phyloP scores from a whole-genome alignment of 164 flowering plant genomes.

The grape (Vitis vinifera) region ASM3070453v1 NC_081822.1:26352001-26352500 shows the following conservation, averaged over 20 bases:
- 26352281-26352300: constrained; percentile 85
- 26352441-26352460: too few species aligned
- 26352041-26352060: too few species aligned
- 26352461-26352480: too few species aligned
- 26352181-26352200: constrained; percentile 72
- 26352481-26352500: too few species aligned
- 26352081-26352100: constrained; percentile 80
- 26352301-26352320: constrained; percentile 75
- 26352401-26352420: too few species aligned
- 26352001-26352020: too few species aligned
- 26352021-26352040: too few species aligned
- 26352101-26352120: constrained; percentile 80
- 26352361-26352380: constrained; percentile 9
- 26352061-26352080: constrained; percentile 73
- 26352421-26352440: too few species aligned
- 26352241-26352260: constrained; percentile 71
- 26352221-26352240: constrained; percentile 74
- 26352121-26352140: constrained; percentile 81
- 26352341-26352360: constrained; percentile 96
- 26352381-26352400: too few species aligned
- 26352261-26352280: constrained; percentile 59
- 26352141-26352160: constrained; percentile 95
- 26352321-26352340: constrained; percentile 76
- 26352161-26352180: constrained; percentile 84
- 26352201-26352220: constrained; percentile 82